phyloP scores from a whole-genome alignment of 176 grass and related monocot genomes.

The Triticum timopheevii region DNA sequence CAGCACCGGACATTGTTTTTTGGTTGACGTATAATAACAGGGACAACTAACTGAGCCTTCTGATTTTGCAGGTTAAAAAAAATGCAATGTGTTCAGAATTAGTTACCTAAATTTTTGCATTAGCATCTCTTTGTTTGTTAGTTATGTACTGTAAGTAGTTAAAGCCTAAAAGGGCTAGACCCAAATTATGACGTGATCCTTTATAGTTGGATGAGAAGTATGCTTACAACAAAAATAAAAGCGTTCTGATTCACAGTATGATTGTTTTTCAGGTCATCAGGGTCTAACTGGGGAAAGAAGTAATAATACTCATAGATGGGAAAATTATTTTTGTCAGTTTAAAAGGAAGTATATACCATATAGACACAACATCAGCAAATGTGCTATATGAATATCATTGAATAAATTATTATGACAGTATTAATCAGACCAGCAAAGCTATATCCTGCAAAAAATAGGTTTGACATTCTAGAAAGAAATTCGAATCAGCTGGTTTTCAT shows the following conservation, averaged over 20 bases:
- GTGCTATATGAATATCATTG: background rate
- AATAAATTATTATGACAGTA: background rate
- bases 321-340: background rate
- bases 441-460: too few relatives aligned
- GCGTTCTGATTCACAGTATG: background rate
- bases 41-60: too few relatives aligned
- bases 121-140: background rate
- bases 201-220: background rate
- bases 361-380: background rate
- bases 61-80: too few relatives aligned
- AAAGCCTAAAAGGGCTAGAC: background rate
- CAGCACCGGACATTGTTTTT: background rate
- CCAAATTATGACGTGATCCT: background rate
- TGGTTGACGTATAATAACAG: background rate
- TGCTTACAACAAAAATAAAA: too few relatives aligned
- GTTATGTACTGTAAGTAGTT: background rate
- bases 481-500: too few relatives aligned
- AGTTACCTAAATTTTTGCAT: too few relatives aligned
- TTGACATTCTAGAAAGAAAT: too few relatives aligned
- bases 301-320: too few relatives aligned
- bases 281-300: background rate
- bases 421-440: too few relatives aligned
- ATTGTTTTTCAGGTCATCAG: background rate
- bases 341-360: background rate
- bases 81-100: too few relatives aligned